Evolutionary conservation across 495 filamentous ascomycete genomes (phyloP), one percentile per base, ranked within the genome.

Genomic region (Xylaria intraflava): DNA sequence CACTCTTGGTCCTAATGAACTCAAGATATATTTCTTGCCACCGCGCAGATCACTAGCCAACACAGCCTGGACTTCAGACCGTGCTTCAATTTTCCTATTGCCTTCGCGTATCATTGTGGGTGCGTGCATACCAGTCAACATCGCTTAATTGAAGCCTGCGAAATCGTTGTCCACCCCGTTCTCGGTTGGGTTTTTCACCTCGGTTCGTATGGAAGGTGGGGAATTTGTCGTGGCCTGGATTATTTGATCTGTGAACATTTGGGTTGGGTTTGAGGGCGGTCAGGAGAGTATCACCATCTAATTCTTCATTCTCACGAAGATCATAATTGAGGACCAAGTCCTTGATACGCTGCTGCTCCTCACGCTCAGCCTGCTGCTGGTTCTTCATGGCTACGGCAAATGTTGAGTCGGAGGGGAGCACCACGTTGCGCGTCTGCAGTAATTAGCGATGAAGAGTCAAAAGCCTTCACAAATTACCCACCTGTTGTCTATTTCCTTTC

Each of bases 311-410:
- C 46, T 87, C 86, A 30, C 86, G 79, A 49, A 93, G 83, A 68
- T 98, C 93, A 65, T 95, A 95, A 69, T 95, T 97, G 65, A 98
- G 77, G 40, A 98, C 94, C 20, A 97, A 76, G 65, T 87, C 93
- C 74, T 98, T 98, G 78, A 98, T 98, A 43, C 95, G 88, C 65
- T 95, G 87, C 65, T 98, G 93, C 65, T 98, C 93, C 63, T 93
- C 93, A 47, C 87, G 85, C 66, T 96, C 92, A 0, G 91, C 93
- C 68, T 92, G 85, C 62, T 95, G 90, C 71, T 96, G 90, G 56
- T 79, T 89, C 63, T 88, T 92, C 90, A 97, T 90, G 14, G 94
- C 92, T 54, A 97, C 78, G 8, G 93, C 93, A 69, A 98, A 95
- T 57, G 79, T 89, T 0, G 92, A 96, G 65, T 98, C 88, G 5